A percentile compares a stretch with the other conserved stretches of the same genome.
These are phyloP conservation scores for Cudoniella acicularis DNA, from an alignment of 495 filamentous ascomycete species.

Conservation along the genomic window DNA sequence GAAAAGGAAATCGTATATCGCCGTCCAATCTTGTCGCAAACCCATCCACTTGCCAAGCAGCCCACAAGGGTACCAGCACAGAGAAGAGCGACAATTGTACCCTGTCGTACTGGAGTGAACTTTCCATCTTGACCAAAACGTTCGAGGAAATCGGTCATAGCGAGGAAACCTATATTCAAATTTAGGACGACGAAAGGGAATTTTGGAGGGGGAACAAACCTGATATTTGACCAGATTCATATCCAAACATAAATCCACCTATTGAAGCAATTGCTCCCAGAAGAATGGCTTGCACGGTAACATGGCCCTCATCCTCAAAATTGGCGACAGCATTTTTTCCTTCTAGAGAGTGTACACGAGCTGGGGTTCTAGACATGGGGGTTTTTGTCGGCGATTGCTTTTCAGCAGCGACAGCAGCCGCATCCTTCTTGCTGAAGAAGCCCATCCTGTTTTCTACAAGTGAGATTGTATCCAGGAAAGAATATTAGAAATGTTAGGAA, in stretches of 20 bases:
- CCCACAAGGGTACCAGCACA: constrained; percentile 68
- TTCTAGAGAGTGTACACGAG: not conserved
- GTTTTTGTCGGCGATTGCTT: constrained; percentile 9
- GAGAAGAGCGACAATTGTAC: constrained; percentile 53
- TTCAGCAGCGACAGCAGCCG: constrained; percentile 10
- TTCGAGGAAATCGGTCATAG: constrained; percentile 50
- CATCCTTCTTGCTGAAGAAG: constrained; percentile 1
- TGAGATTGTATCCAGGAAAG: too few relatives aligned
- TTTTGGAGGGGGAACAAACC: constrained; percentile 3
- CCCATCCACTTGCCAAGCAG: constrained; percentile 59
- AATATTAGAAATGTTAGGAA: not conserved
- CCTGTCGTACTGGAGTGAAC: constrained; percentile 48
- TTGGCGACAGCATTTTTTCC: not conserved
- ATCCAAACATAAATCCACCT: constrained; percentile 80
- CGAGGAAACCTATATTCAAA: constrained; percentile 49
- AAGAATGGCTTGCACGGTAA: constrained; percentile 37
- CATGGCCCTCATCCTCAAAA: constrained; percentile 9
- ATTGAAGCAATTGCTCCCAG: constrained; percentile 53
- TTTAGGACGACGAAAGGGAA: constrained; percentile 31
- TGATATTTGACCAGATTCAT: constrained; percentile 52
- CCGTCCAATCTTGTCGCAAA: constrained; percentile 43
- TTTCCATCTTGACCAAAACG: constrained; percentile 43
- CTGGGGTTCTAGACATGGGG: constrained; percentile 7
- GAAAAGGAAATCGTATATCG: constrained; percentile 49
- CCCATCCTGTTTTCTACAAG: not conserved